Percentiles rank a stretch among this genome's conserved stretches.
Evolutionary conservation across 768 basidiomycete species (phyloP).

Genomic region (Boletus barrowsii): DNA sequence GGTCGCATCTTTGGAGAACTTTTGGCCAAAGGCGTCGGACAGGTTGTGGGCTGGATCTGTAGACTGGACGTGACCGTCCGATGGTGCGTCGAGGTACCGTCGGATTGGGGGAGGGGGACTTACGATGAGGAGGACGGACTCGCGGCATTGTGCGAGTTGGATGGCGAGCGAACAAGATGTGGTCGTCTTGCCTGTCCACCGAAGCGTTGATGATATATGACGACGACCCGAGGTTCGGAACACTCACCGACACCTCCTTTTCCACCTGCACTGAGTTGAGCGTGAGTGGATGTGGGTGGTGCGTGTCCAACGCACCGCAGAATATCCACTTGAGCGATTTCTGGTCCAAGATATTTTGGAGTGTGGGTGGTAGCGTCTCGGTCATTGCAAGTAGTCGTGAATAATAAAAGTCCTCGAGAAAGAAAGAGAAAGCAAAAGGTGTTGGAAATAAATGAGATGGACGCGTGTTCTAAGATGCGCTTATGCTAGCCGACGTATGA

Average conservation of each 20-base stretch:
- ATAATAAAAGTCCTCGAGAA: slow-evolving; percentile 1
- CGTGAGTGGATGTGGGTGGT: not conserved
- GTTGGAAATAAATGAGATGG: slow-evolving; percentile 7
- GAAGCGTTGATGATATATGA: not conserved
- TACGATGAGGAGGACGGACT: slow-evolving; percentile 97
- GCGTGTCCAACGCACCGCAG: slow-evolving; percentile 63
- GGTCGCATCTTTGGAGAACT: slow-evolving; percentile 98
- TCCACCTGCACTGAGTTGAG: slow-evolving; percentile 58
- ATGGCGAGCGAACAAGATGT: slow-evolving; percentile 98
- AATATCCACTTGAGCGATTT: slow-evolving; percentile 97
- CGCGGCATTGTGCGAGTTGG: slow-evolving; percentile 83
- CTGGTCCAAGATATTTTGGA: slow-evolving; percentile 95
- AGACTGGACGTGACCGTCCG: slow-evolving; percentile 51
- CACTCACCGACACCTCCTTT: slow-evolving; percentile 95
- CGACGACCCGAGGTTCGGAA: not conserved
- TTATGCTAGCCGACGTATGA: slow-evolving; percentile 9
- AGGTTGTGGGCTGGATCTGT: slow-evolving; percentile 99
- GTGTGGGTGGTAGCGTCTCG: slow-evolving; percentile 70
- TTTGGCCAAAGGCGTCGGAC: slow-evolving; percentile 97
- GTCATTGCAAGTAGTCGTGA: slow-evolving; percentile 39
- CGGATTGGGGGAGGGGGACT: slow-evolving; percentile 26
- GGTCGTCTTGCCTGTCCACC: slow-evolving; percentile 84
- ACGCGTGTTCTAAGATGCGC: slow-evolving; percentile 20
- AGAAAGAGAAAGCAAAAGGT: slow-evolving; percentile 1
- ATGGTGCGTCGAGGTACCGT: not conserved